Conservation (phyloP, 208 protist genomes). For the Crithidia bombi region DNA sequence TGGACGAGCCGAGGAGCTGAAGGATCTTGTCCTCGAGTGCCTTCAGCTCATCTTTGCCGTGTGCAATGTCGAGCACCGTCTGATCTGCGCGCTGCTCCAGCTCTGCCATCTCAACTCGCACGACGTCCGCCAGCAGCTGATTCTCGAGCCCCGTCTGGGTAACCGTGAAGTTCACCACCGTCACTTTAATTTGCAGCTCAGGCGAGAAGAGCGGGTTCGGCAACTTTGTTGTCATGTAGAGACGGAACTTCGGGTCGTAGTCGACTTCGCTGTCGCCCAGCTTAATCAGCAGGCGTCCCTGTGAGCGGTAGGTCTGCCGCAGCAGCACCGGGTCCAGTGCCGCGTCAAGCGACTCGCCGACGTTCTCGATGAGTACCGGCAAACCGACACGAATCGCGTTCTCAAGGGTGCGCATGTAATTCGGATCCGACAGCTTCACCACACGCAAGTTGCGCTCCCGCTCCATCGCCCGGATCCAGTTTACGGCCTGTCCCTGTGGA, state of each 20-base stretch:
- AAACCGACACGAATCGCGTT: constrained; percentile 95
- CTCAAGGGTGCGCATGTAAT: constrained; percentile 94
- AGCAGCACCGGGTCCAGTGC: constrained; percentile 95
- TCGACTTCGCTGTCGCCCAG: constrained; percentile 95
- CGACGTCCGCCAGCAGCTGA: constrained; percentile 93
- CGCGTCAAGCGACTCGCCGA: constrained; percentile 97
- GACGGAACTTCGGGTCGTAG: constrained; percentile 94
- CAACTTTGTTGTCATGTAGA: constrained; percentile 97
- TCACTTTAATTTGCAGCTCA: constrained; percentile 95
- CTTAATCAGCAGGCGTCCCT: constrained; percentile 91
- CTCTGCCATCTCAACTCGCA: constrained; percentile 92
- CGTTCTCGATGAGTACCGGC: constrained; percentile 96
- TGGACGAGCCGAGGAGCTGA: constrained; percentile 88
- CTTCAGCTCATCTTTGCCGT: constrained; percentile 95
- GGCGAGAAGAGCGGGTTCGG: constrained; percentile 96
- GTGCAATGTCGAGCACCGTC: constrained; percentile 94
- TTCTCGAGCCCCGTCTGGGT: constrained; percentile 92
- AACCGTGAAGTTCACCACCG: constrained; percentile 96
- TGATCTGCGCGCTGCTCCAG: constrained; percentile 92
- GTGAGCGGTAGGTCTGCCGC: constrained; percentile 93
- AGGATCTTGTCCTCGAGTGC: constrained; percentile 95
- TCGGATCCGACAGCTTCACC: constrained; percentile 91
- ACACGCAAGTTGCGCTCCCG: constrained; percentile 91
- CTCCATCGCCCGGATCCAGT: constrained; percentile 96
- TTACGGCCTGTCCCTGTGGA: constrained; percentile 95